A percentile compares a stretch with the other conserved stretches of the same genome.
Conservation (phyloP, 495 filamentous ascomycete genomes). For the Lasiosphaeria hispida region DNA sequence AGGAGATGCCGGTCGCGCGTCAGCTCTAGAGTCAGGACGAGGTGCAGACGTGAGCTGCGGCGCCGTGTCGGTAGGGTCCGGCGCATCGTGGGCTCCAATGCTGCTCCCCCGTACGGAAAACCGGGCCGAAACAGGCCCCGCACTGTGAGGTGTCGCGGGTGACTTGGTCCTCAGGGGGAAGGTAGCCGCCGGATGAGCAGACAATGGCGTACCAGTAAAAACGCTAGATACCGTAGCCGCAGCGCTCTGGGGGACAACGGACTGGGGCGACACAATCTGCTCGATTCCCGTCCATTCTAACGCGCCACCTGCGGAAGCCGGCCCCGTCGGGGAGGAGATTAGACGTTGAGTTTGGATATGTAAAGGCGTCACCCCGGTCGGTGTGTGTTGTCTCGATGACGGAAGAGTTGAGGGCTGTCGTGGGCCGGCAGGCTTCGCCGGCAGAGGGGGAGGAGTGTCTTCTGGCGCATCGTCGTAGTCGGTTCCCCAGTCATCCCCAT, state of each 20-base stretch:
- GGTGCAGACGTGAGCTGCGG: constrained; percentile 17
- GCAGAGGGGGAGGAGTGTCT: constrained; percentile 45
- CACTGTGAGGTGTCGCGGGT: constrained; percentile 21
- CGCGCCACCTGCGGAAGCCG: not conserved
- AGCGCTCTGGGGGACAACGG: constrained; percentile 10
- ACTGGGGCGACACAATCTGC: constrained; percentile 9
- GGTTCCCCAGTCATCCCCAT: constrained; percentile 91
- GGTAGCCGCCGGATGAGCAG: not conserved
- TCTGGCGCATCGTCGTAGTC: constrained; percentile 69
- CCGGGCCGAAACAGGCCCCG: constrained; percentile 28
- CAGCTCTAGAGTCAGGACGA: constrained; percentile 24
- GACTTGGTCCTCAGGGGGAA: constrained; percentile 17
- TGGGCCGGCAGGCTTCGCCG: constrained; percentile 27
- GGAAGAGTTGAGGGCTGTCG: constrained; percentile 21
- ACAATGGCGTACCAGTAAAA: constrained; percentile 8
- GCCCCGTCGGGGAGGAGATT: constrained; percentile 1
- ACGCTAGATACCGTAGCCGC: constrained; percentile 17
- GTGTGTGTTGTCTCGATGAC: constrained; percentile 12
- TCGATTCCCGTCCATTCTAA: constrained; percentile 16
- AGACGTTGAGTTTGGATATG: constrained; percentile 22
- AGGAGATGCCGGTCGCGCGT: constrained; percentile 38
- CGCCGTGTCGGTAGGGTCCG: constrained; percentile 23
- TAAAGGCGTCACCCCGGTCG: constrained; percentile 16
- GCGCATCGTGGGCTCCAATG: constrained; percentile 45
- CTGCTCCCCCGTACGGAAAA: constrained; percentile 63